Conservation (phyloP, 176 grass and related monocot genomes). For the Bolboschoenus planiculmis region DNA sequence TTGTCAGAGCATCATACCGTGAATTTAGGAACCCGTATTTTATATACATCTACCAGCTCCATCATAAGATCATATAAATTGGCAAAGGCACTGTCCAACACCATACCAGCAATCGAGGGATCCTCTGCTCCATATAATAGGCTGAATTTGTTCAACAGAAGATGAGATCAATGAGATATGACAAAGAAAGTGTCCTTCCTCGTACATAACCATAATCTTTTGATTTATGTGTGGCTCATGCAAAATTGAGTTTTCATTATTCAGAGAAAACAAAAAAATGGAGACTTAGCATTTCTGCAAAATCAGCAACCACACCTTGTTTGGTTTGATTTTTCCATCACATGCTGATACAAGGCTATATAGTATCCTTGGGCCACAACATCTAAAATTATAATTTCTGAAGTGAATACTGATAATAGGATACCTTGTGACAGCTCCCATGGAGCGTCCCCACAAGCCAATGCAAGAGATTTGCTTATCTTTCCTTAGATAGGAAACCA, state of each 20-base stretch:
- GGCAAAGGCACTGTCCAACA: conserved; percentile 92
- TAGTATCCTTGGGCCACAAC: not conserved
- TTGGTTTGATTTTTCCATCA: not conserved
- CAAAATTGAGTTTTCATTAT: not conserved
- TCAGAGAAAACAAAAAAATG: not conserved
- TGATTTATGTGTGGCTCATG: not conserved
- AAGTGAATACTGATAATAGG: not conserved
- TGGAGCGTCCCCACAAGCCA: conserved; percentile 95
- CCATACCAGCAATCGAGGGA: conserved; percentile 79
- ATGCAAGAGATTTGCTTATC: conserved; percentile 90
- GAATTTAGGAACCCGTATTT: conserved; percentile 94
- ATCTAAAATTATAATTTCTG: not conserved
- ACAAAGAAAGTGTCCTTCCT: not conserved
- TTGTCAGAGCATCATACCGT: conserved; percentile 40
- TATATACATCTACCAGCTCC: conserved; percentile 97
- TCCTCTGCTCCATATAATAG: conserved; percentile 98
- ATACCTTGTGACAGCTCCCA: conserved; percentile 98
- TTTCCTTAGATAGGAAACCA: conserved; percentile 58
- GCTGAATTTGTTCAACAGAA: conserved; percentile 23
- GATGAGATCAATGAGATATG: not conserved
- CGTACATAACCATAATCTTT: not conserved
- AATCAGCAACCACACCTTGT: not conserved
- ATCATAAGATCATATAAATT: conserved; percentile 95
- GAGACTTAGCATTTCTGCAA: not conserved
- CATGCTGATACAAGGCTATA: not conserved